Percentiles rank a stretch among this genome's conserved stretches.
Evolutionary conservation across 495 filamentous ascomycete species (phyloP).

Genomic region (Penicillium malachiteum): DNA sequence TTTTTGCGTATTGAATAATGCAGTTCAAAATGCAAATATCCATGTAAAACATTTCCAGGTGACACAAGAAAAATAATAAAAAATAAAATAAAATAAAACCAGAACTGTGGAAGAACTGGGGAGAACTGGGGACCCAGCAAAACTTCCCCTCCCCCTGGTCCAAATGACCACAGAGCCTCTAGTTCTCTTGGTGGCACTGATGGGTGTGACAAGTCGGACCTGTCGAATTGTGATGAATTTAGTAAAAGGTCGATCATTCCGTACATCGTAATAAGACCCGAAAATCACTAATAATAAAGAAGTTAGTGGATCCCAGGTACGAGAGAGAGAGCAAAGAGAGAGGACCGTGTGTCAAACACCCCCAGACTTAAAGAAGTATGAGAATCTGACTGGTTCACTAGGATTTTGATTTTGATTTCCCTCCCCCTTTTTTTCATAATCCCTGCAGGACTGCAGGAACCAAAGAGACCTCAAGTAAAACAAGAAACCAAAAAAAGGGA

Average conservation of each 20-base stretch:
- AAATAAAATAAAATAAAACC: too few relatives aligned
- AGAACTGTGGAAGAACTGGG: background rate
- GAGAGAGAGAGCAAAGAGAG: background rate
- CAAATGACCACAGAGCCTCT: constrained; percentile 25
- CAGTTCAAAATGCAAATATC: constrained; percentile 10
- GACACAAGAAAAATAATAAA: background rate
- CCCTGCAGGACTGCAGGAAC: constrained; percentile 19
- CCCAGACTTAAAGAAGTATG: constrained; percentile 1
- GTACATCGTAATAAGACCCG: background rate
- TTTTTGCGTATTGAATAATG: background rate
- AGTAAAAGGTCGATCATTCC: constrained; percentile 3
- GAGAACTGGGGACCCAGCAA: constrained; percentile 3
- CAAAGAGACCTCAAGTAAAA: background rate
- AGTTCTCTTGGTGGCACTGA: too few relatives aligned
- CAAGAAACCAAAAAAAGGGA: background rate
- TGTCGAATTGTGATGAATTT: constrained; percentile 6
- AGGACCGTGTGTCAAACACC: constrained; percentile 2
- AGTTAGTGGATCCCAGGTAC: background rate
- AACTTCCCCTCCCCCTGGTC: constrained; percentile 16
- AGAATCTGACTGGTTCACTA: background rate
- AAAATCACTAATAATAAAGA: background rate
- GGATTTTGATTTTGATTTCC: background rate
- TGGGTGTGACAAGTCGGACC: background rate
- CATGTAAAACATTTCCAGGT: background rate
- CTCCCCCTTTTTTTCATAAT: constrained; percentile 2